Evolutionary conservation across 768 basidiomycete species (phyloP), one percentile per base, ranked within the genome.

Genomic region (Lactarius evosmus): DNA sequence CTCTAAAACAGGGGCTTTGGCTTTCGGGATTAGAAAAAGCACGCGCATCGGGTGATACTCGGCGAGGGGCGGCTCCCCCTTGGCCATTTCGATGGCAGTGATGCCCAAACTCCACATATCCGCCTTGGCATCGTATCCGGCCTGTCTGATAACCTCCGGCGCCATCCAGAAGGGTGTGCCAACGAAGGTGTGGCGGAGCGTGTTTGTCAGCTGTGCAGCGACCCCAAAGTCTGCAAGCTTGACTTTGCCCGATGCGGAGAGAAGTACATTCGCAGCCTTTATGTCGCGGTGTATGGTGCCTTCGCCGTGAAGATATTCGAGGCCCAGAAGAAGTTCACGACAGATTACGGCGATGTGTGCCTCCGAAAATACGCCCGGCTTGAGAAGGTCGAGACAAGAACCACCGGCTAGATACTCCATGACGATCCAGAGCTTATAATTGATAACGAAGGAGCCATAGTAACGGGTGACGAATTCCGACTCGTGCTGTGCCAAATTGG

Each of bases 1-100:
- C 70, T 98, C 96, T 55, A 99, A 79, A 11, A 84, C 82, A 6
- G 97, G 97, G 5, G 97, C 88, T 67, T 93, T 93, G 19, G 95
- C 94, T 77, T 98, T 97, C 3, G 97, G 97, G 66, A 98, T 99
- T 54, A 98, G 81, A 79, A 98, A 98, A 59, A 99, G 81, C 1
- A 99, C 96, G 32, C 97, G 85, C 97, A 98, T 98, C 0, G 95
- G 97, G 71, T 98, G 97, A 74, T 98, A 96, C 74, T 98, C 96
- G 4, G 93, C 91, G 61, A 98, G 76, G 8, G 97, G 97, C 0
- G 97, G 97, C 70, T 98, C 95, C 50, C 97, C 97, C 70, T 92
- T 93, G 2, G 96, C 95, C 88, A 99, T 89, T 79, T 98, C 96
- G 56, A 98, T 97, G 59, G 94, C 95, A 1, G 96, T 98, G 74